Evolutionary conservation across 164 flowering plant species (phyloP).

Genomic region (Liquidambar formosana): DNA sequence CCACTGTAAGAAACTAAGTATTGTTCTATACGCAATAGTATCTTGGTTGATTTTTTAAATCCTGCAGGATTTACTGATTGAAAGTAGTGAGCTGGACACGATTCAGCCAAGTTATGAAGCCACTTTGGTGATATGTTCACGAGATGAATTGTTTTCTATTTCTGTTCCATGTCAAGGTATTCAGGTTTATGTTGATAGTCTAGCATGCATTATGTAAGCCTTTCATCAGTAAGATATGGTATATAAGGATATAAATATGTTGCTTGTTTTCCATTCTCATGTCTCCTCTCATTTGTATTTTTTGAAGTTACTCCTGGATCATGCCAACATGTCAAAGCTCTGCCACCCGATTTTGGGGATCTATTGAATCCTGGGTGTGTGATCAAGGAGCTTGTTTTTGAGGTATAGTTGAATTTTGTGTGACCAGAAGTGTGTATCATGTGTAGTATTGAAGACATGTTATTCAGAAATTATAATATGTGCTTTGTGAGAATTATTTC

Average conservation of each 20-base stretch:
- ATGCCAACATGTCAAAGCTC: constrained; percentile 22
- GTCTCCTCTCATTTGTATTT: constrained; percentile 2
- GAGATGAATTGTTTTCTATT: constrained; percentile 32
- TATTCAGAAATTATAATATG: too few species aligned
- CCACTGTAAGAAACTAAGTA: too few species aligned
- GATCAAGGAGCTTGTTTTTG: constrained; percentile 42
- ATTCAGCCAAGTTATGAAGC: constrained; percentile 59
- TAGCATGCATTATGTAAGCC: not conserved
- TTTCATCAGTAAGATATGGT: not conserved
- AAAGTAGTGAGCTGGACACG: constrained; percentile 42
- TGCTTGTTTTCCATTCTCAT: not conserved
- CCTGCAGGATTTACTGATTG: constrained; percentile 45
- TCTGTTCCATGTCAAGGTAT: constrained; percentile 59
- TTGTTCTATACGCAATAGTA: too few species aligned
- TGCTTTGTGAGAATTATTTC: too few species aligned
- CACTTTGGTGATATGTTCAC: constrained; percentile 37
- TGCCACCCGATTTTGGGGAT: constrained; percentile 18
- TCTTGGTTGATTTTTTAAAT: not conserved
- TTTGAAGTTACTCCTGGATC: constrained; percentile 61
- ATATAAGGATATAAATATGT: not conserved
- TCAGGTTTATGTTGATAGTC: not conserved
- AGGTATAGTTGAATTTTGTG: constrained; percentile 37
- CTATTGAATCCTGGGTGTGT: constrained; percentile 50
- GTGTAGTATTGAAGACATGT: not conserved
- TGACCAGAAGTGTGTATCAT: not conserved